Evolutionary conservation across 148 eudicot species (phyloP), one percentile per base, ranked within the genome.

Genomic region (Vaccinium macrocarpon): DNA sequence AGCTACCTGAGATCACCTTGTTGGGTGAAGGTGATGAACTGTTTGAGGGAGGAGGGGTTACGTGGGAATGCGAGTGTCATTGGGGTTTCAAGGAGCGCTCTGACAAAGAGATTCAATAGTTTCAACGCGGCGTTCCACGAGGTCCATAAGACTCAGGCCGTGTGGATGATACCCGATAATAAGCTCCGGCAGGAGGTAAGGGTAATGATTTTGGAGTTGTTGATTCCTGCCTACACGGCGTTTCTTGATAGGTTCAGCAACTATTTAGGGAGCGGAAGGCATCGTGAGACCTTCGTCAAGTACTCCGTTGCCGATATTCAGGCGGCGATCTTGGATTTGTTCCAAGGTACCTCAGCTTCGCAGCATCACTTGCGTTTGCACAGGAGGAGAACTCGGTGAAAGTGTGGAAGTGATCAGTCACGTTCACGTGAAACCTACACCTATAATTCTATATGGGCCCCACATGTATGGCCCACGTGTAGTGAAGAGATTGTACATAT

Each of bases 31-130:
- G 95, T 96, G 23, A 82, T 91, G 88, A 70, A 92, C 82, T 94
- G 94, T 83, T 90, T 95, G 87, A 86, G 96, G 61, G 98, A 95
- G 19, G 98, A 95, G 86, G 98, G 98, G 78, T 83, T 95, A 56
- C 96, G 93, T 83, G 92, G 88, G 55, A 94, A 89, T 74, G 96
- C 93, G 50, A 91, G 96, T 48, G 94, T 92, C 55, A 88, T 94
- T 0, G 95, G 94, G 59, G 93, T 91, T 59, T 95, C 97, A 2
- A 90, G 88, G 81, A 92, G 89, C 84, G 92, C 90, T 77, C 82
- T 95, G 80, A 91, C 92, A 84, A 95, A 95, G 85, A 90, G 97
- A 82, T 93, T 95, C 55, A 92, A 95, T 89, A 66, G 91, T 21
- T 95, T 95, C 56, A 95, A 95, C 79, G 88, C 97, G 48, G 90